Conservation (phyloP, 305 asterid species). For the Fraxinus albicans region DNA sequence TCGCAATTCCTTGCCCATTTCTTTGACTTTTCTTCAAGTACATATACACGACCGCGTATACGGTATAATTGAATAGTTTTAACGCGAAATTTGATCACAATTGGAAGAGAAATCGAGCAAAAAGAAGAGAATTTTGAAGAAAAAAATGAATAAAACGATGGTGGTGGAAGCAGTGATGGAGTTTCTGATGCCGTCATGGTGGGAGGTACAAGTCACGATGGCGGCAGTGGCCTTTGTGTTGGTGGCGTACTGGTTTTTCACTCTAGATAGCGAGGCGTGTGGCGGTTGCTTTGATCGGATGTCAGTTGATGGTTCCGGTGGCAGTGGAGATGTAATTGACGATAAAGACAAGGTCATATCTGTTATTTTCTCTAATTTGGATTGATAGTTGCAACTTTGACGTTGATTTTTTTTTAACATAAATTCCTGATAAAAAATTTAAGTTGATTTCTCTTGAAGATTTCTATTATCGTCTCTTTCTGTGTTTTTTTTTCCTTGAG, state of each 20-base stretch:
- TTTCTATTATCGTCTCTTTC: not conserved
- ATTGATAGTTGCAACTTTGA: slow-evolving; percentile 6
- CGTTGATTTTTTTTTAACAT: slow-evolving; percentile 1
- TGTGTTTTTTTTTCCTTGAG: not conserved
- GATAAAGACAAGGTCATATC: slow-evolving; percentile 54
- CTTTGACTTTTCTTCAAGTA: slow-evolving; percentile 30
- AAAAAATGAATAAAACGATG: slow-evolving; percentile 20
- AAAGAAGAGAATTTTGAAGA: not conserved
- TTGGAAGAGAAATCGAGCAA: slow-evolving; percentile 8
- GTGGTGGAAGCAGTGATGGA: slow-evolving; percentile 52
- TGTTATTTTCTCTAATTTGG: slow-evolving; percentile 10
- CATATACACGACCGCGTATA: slow-evolving; percentile 22
- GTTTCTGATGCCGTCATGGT: slow-evolving; percentile 81
- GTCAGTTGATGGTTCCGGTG: slow-evolving; percentile 27
- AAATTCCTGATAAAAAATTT: not conserved
- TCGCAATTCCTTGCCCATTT: slow-evolving; percentile 33
- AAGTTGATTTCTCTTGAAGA: not conserved
- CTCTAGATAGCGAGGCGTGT: slow-evolving; percentile 37
- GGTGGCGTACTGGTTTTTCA: slow-evolving; percentile 61
- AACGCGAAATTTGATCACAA: slow-evolving; percentile 13
- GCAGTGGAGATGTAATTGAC: slow-evolving; percentile 37
- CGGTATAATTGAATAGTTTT: slow-evolving; percentile 33
- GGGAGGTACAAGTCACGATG: slow-evolving; percentile 87
- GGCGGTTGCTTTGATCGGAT: slow-evolving; percentile 48
- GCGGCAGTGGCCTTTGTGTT: slow-evolving; percentile 76